Conservation (phyloP, 1,284 basidiomycete species). For the Fomes fomentarius region DNA sequence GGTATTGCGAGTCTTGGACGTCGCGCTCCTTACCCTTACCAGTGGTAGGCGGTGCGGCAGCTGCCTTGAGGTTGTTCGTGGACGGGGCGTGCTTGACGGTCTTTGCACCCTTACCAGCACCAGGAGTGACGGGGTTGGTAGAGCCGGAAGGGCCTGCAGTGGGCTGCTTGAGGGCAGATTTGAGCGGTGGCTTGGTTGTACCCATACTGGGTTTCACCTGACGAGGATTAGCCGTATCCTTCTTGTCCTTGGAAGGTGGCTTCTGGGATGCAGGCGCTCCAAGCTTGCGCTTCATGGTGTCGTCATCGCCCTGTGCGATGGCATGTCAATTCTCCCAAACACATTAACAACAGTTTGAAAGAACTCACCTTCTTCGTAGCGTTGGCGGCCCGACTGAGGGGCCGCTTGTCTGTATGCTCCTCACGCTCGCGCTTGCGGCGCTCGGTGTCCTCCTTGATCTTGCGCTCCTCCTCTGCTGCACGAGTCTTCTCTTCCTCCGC, state of each 20-base stretch:
- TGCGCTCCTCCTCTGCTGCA: constrained; percentile 67
- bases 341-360: neutral
- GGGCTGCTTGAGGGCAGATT: constrained; percentile 37
- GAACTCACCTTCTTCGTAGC: constrained; percentile 56
- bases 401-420: constrained; percentile 69
- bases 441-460: constrained; percentile 70
- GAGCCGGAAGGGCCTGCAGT: constrained; percentile 15
- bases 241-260: constrained; percentile 49
- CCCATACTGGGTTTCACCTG: constrained; percentile 34
- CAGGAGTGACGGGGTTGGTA: constrained; percentile 13
- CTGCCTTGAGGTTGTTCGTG: constrained; percentile 24
- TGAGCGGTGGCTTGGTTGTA: constrained; percentile 33
- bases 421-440: constrained; percentile 76
- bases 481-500: constrained; percentile 76
- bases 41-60: constrained; percentile 9
- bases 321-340: no score
- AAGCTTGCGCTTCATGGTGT: constrained; percentile 70
- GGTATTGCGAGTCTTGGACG: constrained; percentile 47
- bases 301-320: constrained; percentile 56
- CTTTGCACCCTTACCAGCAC: constrained; percentile 23
- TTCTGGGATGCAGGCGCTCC: constrained; percentile 45
- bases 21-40: constrained; percentile 57
- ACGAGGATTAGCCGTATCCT: constrained; percentile 36
- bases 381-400: constrained; percentile 43
- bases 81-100: constrained; percentile 24